Conservation (phyloP, 225 moss, liverwort and hornwort genomes). For the Neckera pumila region DNA sequence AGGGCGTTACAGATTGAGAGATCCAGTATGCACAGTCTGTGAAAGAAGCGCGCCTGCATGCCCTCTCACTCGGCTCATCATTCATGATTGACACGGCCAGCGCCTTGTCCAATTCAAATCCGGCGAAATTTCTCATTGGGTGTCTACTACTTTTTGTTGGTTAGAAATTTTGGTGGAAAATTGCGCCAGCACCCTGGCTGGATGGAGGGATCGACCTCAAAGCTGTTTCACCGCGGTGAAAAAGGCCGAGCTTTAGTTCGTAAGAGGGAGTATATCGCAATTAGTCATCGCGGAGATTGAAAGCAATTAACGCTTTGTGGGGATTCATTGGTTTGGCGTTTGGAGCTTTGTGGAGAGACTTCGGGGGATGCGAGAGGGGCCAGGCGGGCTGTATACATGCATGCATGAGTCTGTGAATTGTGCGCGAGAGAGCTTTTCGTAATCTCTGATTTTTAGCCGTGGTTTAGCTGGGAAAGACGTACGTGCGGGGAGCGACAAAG, state of each 20-base stretch:
- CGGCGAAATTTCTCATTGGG: not conserved
- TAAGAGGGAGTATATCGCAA: not conserved
- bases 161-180: not conserved
- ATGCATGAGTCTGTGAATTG: not conserved
- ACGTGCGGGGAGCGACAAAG: not conserved
- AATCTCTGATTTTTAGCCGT: not conserved
- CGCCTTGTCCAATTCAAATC: not conserved
- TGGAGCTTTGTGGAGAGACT: not conserved
- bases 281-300: not conserved
- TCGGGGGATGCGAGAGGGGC: not conserved
- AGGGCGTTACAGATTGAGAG: not conserved
- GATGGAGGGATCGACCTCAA: not conserved
- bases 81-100: not conserved
- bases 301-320: not conserved
- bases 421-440: not conserved
- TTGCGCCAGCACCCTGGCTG: not conserved
- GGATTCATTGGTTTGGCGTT: not conserved
- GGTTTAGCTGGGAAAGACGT: not conserved
- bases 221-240: not conserved
- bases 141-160: not conserved
- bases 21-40: not conserved
- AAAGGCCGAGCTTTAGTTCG: not conserved
- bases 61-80: not conserved
- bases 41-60: not conserved
- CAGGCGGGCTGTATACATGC: not conserved